A percentile compares a stretch with the other conserved stretches of the same genome.
These are phyloP conservation scores for Mycosphaerella arachidis DNA, from an alignment of 2,329 filamentous ascomycete species.

Conservation along the genomic window DNA sequence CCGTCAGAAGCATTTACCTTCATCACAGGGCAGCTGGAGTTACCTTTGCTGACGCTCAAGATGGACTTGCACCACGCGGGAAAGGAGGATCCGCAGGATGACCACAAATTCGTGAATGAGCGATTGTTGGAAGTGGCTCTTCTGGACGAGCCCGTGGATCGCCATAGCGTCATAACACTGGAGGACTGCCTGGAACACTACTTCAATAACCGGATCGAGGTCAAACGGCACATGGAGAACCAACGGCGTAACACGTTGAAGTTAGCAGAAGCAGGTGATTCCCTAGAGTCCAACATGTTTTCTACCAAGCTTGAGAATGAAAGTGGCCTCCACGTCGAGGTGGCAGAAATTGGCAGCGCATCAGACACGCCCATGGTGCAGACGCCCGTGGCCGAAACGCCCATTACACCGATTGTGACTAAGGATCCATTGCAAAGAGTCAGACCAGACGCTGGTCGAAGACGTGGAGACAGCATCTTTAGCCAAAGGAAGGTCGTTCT, in stretches of 20 bases:
- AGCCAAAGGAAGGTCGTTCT: constrained; percentile 39
- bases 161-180: constrained; percentile 61
- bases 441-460: constrained; percentile 35
- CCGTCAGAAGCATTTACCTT: constrained; percentile 94
- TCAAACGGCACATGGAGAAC: constrained; percentile 64
- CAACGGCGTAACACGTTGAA: constrained; percentile 56
- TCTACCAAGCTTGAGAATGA: constrained; percentile 30
- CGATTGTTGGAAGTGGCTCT: constrained; percentile 85
- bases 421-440: constrained; percentile 31
- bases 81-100: constrained; percentile 73
- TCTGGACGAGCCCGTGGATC: constrained; percentile 64
- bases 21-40: constrained; percentile 81
- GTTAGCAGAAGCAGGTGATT: constrained; percentile 38
- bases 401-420: constrained; percentile 19
- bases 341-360: constrained; percentile 35
- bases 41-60: constrained; percentile 83
- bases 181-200: constrained; percentile 92
- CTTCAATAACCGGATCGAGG: constrained; percentile 90
- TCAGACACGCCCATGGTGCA: constrained; percentile 31
- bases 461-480: constrained; percentile 48
- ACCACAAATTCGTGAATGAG: constrained; percentile 94
- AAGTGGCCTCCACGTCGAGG: constrained; percentile 40
- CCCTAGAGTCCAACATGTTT: constrained; percentile 8
- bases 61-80: constrained; percentile 94
- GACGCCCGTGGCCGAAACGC: constrained; percentile 17